A percentile compares a stretch with the other conserved stretches of the same genome.
phyloP scores from a whole-genome alignment of 495 filamentous ascomycete genomes.

The Lophiotrema nucula region DNA sequence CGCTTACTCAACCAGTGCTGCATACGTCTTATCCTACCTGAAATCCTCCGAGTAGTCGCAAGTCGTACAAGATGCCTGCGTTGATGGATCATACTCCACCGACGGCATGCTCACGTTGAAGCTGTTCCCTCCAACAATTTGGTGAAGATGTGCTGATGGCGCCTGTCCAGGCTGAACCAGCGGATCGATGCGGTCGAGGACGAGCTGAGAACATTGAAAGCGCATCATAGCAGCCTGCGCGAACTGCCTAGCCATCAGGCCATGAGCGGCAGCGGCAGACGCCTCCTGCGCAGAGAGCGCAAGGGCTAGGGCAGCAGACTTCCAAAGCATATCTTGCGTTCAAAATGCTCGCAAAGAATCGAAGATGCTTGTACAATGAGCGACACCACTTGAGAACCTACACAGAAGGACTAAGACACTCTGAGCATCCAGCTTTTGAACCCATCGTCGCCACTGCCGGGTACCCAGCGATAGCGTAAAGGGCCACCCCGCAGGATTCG shows the following conservation, averaged over 20 bases:
- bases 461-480: constrained; percentile 10
- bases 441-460: neutral
- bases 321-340: constrained; percentile 17
- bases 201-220: constrained; percentile 28
- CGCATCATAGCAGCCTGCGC: constrained; percentile 31
- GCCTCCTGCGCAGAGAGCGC: constrained; percentile 14
- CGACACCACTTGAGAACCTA: neutral
- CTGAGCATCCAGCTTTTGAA: constrained; percentile 2
- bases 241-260: constrained; percentile 25
- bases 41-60: constrained; percentile 29
- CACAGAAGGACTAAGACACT: neutral
- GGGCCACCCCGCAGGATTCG: neutral
- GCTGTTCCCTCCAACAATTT: constrained; percentile 26
- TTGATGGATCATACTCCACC: constrained; percentile 14
- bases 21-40: neutral
- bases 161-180: constrained; percentile 21
- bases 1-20: neutral
- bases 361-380: neutral
- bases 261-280: constrained; percentile 2
- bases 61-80: constrained; percentile 19
- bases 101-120: constrained; percentile 29
- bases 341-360: neutral
- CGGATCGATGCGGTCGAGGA: constrained; percentile 28
- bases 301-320: constrained; percentile 10
- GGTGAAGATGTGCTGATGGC: constrained; percentile 22